A percentile compares a stretch with the other conserved stretches of the same genome.
Conservation (phyloP, 2,329 filamentous ascomycete genomes). For the Malbranchea zuffiana region DNA sequence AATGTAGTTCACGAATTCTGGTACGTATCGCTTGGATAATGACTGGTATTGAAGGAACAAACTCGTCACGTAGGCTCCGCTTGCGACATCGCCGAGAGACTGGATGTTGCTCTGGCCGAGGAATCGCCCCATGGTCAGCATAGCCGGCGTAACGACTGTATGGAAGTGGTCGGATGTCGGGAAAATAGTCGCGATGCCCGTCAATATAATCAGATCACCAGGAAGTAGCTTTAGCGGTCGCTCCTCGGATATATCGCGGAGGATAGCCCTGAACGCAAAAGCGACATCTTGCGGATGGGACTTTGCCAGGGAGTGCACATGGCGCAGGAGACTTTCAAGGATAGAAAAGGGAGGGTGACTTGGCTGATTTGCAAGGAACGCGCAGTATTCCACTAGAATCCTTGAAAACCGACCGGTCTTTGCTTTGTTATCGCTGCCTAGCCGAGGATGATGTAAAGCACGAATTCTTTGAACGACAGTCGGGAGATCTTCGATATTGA, state of each 20-base stretch:
- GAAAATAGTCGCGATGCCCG: conserved; percentile 73
- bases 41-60: conserved; percentile 73
- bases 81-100: conserved; percentile 54
- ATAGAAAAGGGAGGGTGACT: conserved; percentile 51
- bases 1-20: conserved; percentile 74
- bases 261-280: conserved; percentile 62
- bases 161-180: conserved; percentile 97
- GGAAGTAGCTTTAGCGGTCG: conserved; percentile 42
- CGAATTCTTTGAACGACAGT: conserved; percentile 80
- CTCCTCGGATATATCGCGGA: conserved; percentile 46
- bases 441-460: conserved; percentile 80
- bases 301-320: conserved; percentile 86
- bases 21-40: conserved; percentile 75
- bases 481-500: conserved; percentile 56
- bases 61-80: conserved; percentile 67
- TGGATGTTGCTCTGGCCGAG: conserved; percentile 65
- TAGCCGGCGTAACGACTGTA: conserved; percentile 80
- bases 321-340: conserved; percentile 71
- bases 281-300: conserved; percentile 70
- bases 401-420: conserved; percentile 52
- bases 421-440: conserved; percentile 73
- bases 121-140: conserved; percentile 72
- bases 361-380: conserved; percentile 43
- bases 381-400: conserved; percentile 45
- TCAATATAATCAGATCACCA: conserved; percentile 76